Conservation (phyloP, 2,329 filamentous ascomycete species). For the Fusarium oligoseptatum region DNA sequence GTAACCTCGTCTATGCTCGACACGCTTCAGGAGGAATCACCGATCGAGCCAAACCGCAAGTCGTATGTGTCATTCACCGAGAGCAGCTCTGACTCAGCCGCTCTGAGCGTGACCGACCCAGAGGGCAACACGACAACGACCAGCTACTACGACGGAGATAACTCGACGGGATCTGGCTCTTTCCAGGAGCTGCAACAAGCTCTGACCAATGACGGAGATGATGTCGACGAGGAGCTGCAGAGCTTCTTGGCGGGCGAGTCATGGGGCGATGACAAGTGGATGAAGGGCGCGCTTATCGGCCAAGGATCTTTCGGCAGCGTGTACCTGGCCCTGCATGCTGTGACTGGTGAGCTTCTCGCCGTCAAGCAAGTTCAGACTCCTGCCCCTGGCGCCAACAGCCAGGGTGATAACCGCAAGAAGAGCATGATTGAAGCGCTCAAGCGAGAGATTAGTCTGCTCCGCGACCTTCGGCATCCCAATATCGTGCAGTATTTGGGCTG, state of each 20-base stretch:
- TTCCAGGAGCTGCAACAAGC: constrained; percentile 88
- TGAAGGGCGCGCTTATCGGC: constrained; percentile 97
- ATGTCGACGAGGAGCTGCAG: constrained; percentile 87
- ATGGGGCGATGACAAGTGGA: constrained; percentile 98
- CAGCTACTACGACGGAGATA: constrained; percentile 88
- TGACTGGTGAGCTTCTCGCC: constrained; percentile 96
- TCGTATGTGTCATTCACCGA: constrained; percentile 94
- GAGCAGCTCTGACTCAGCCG: constrained; percentile 77
- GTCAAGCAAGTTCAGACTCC: constrained; percentile 98
- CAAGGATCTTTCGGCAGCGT: constrained; percentile 97
- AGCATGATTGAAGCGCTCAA: constrained; percentile 98
- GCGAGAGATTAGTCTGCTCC: constrained; percentile 93
- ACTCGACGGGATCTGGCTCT: constrained; percentile 78
- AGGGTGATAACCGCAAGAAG: constrained; percentile 92
- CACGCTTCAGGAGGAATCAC: constrained; percentile 90
- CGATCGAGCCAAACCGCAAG: constrained; percentile 88
- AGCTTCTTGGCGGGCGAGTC: constrained; percentile 93
- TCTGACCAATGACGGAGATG: constrained; percentile 90
- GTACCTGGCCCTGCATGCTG: constrained; percentile 92
- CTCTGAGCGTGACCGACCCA: constrained; percentile 81
- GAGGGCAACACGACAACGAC: constrained; percentile 78
- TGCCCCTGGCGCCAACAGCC: constrained; percentile 79
- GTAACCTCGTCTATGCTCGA: constrained; percentile 90
- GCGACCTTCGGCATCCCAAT: constrained; percentile 94
- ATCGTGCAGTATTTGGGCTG: constrained; percentile 99